Percentiles rank a stretch among this genome's conserved stretches.
Conservation (phyloP, 352 stramenopile species). For the Phytophthora lateralis region DNA sequence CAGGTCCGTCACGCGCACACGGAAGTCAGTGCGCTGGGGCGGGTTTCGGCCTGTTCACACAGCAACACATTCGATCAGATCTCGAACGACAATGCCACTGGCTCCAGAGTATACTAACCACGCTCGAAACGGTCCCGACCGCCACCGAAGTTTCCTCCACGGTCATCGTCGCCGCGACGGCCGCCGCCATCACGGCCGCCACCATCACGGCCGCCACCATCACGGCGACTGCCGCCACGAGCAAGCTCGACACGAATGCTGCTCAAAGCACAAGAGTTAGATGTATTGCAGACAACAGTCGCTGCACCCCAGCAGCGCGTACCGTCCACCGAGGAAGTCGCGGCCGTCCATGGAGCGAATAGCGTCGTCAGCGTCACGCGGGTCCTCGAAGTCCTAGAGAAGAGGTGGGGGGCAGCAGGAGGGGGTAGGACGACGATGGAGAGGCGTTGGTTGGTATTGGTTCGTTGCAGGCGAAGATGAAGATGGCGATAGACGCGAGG, state of each 20-base stretch:
- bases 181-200: constrained; percentile 32
- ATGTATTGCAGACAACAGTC: background rate
- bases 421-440: constrained; percentile 55
- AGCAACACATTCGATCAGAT: background rate
- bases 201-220: constrained; percentile 45
- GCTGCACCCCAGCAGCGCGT: background rate
- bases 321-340: constrained; percentile 87
- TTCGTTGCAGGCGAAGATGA: constrained; percentile 37
- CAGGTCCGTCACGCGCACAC: constrained; percentile 79
- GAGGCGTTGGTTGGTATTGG: constrained; percentile 51
- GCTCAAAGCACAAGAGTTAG: constrained; percentile 5
- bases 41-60: constrained; percentile 57
- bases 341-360: constrained; percentile 88
- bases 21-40: constrained; percentile 77
- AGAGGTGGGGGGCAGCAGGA: constrained; percentile 55
- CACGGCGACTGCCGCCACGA: constrained; percentile 71
- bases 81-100: background rate
- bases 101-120: constrained; percentile 30
- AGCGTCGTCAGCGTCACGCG: constrained; percentile 84
- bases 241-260: constrained; percentile 86
- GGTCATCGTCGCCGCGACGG: constrained; percentile 41
- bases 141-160: constrained; percentile 30
- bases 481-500: constrained; percentile 19
- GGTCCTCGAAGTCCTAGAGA: constrained; percentile 90
- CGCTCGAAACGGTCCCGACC: constrained; percentile 64